These are phyloP conservation scores for Syzygium grande DNA, from an alignment of 345 rosid species.

Conservation along the genomic window DNA sequence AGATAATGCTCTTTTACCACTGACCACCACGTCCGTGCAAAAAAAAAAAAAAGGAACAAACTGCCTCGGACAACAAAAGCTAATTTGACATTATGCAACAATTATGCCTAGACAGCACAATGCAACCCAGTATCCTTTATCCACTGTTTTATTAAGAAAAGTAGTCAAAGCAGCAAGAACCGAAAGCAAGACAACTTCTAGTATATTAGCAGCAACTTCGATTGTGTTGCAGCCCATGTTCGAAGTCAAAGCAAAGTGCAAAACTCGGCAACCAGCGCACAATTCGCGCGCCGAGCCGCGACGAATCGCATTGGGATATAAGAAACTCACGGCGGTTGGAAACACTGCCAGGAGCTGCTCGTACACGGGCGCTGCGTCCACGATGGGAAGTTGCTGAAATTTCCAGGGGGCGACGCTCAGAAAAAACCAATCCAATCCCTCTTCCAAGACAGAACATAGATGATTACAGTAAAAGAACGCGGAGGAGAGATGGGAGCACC, in stretches of 20 bases:
- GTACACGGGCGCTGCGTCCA: conserved; percentile 70
- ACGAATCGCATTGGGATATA: background rate
- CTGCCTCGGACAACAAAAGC: background rate
- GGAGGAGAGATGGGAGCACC: background rate
- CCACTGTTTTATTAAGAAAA: background rate
- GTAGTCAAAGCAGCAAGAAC: background rate
- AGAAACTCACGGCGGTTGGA: conserved; percentile 79
- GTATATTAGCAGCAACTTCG: background rate
- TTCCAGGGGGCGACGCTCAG: background rate
- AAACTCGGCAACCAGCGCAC: background rate
- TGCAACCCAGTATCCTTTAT: background rate
- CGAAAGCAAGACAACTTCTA: background rate
- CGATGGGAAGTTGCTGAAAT: conserved; percentile 60
- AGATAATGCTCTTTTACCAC: background rate
- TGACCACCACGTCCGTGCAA: background rate
- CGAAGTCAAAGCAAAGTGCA: background rate
- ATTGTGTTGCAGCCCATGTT: background rate
- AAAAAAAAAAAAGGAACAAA: background rate
- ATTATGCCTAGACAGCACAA: background rate
- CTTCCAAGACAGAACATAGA: background rate
- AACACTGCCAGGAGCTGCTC: conserved; percentile 74
- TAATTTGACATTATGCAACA: background rate
- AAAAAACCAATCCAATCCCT: background rate
- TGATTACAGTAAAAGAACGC: background rate
- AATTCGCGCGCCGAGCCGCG: background rate